Conservation (phyloP, 371 early-diverging fungal species). For the Nematocida major region DNA sequence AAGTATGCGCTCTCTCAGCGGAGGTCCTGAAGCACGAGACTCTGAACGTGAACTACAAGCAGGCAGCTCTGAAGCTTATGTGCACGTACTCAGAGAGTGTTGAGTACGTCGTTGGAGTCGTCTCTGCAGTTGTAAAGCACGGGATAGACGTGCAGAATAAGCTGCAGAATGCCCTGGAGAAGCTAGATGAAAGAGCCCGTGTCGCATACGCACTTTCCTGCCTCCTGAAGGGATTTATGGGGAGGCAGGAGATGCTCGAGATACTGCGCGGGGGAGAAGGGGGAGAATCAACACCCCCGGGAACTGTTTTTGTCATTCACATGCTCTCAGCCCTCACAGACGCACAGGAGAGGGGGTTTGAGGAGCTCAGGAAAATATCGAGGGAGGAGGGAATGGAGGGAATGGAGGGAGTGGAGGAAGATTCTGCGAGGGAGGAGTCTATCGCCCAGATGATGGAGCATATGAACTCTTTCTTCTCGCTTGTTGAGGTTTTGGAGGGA, state of each 20-base stretch:
- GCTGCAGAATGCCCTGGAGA: slow-evolving; percentile 12
- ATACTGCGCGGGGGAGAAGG: neutral
- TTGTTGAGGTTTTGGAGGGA: slow-evolving; percentile 43
- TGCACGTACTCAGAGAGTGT: neutral
- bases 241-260: neutral
- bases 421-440: neutral
- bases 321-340: slow-evolving; percentile 48
- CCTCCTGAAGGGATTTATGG: slow-evolving; percentile 7
- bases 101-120: neutral
- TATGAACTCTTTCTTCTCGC: slow-evolving; percentile 31
- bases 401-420: slow-evolving; percentile 30
- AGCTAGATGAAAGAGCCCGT: neutral
- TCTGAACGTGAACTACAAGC: slow-evolving; percentile 48
- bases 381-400: slow-evolving; percentile 13
- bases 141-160: slow-evolving; percentile 37
- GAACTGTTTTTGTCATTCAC: slow-evolving; percentile 55
- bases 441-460: neutral
- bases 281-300: slow-evolving; percentile 4
- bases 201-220: neutral
- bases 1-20: neutral
- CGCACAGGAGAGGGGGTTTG: slow-evolving; percentile 49
- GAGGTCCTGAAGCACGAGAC: neutral
- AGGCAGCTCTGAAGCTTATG: slow-evolving; percentile 10
- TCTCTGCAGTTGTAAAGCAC: slow-evolving; percentile 15
- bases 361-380: slow-evolving; percentile 54